Base-by-base conservation (phyloP, 2,329 filamentous ascomycete species). In the Fusarium oxysporum region DNA sequence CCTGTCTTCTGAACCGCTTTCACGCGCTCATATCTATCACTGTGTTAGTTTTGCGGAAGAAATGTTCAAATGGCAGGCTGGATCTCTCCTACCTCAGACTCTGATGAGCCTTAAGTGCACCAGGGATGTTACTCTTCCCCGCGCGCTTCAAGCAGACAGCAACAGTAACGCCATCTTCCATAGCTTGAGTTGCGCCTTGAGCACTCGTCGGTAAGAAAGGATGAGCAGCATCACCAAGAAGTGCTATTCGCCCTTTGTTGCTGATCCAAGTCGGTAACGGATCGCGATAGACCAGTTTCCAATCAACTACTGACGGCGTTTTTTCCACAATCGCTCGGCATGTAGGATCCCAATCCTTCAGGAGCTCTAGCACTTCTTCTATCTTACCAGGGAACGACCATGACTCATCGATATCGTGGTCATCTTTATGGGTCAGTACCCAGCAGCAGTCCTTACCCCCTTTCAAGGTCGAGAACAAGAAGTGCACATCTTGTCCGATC, bases 381-480 rank as follows among this genome's bases (percentile, higher is more conserved):
- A 72, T 69, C 47, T 71, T 75, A 0, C 67, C 73, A 14, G 72
- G 72, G 6, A 71, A 64, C 0, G 72, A 75, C 73, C 73, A 75
- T 3, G 72, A 73, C 45, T 75, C 73, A 6, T 70, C 70, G 10
- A 75, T 74, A 3, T 75, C 73, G 25, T 64, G 62, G 1, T 71
- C 64, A 4, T 75, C 73, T 16, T 73, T 58, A 76, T 89, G 87
- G 2, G 88, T 90, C 28, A 89, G 80, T 6, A 90, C 88, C 88
- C 88, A 90, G 72, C 85, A 88, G 75, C 87, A 89, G 64, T 76
- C 74, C 12, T 68, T 70, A 3, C 74, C 74, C 1, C 67, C 74
- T n/a, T 76, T 90, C 72, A 90, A 85, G 6, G 88, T 88, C 10
- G 86, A 87, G 73, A 89, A 89, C 2, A 90, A 80, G 68, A 89